A percentile compares a stretch with the other conserved stretches of the same genome.
These are phyloP conservation scores for Smallanthus sonchifolius DNA, from an alignment of 129 eudicot species.

Conservation along the genomic window DNA sequence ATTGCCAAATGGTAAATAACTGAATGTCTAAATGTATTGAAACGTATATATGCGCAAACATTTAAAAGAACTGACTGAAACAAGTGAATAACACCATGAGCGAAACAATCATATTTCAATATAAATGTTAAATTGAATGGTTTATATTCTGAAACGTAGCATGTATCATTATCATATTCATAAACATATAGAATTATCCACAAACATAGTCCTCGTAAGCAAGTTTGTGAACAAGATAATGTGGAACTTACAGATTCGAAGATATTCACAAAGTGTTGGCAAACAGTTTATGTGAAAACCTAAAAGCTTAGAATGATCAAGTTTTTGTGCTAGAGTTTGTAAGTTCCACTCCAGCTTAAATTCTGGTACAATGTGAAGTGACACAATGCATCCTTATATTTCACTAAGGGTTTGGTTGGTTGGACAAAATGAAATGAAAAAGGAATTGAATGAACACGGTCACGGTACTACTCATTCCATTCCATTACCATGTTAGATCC, in stretches of 20 bases:
- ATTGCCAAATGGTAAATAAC: constrained; percentile 14
- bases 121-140: not conserved
- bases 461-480: not conserved
- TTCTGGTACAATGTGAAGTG: not conserved
- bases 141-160: not conserved
- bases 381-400: not conserved
- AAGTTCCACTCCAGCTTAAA: not conserved
- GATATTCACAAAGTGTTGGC: not conserved
- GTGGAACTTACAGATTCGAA: not conserved
- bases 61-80: not conserved
- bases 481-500: not conserved
- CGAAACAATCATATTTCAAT: not conserved
- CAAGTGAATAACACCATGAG: not conserved
- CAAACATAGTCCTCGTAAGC: not conserved
- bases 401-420: not conserved
- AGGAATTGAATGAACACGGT: not conserved
- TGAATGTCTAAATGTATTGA: not conserved
- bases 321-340: not conserved
- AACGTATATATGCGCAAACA: constrained; percentile 1
- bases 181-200: not conserved
- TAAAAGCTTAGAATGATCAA: not conserved
- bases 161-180: constrained; percentile 1
- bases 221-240: not conserved
- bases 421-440: not conserved
- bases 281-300: not conserved